Percentiles rank a stretch among this genome's conserved stretches.
Conservation (phyloP, 371 early-diverging fungal species). For the Mucor sp. region DNA sequence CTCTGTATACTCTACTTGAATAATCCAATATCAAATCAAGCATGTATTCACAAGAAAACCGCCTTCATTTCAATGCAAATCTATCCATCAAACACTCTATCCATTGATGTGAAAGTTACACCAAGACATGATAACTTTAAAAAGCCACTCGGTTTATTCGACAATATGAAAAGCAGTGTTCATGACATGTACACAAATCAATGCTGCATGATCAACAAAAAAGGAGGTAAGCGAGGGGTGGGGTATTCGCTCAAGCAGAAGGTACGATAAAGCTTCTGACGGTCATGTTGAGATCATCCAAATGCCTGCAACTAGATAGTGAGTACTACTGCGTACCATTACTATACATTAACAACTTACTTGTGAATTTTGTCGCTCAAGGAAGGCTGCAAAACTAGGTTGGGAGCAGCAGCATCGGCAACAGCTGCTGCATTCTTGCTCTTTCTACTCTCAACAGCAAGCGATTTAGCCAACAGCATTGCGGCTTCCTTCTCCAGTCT, state of each 20-base stretch:
- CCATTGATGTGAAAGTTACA: background rate
- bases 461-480: background rate
- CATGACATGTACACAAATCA: too few species aligned
- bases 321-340: background rate
- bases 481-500: background rate
- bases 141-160: background rate
- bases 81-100: background rate
- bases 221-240: background rate
- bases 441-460: background rate
- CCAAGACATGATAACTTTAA: background rate
- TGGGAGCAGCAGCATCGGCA: too few species aligned
- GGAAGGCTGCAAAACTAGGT: background rate
- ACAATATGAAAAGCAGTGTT: background rate
- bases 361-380: background rate
- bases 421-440: background rate
- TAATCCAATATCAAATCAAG: too few species aligned
- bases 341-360: background rate
- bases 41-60: too few species aligned
- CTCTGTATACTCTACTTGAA: too few species aligned
- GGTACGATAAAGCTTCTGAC: background rate
- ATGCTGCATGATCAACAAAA: background rate
- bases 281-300: background rate
- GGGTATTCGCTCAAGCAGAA: background rate
- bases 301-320: background rate
- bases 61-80: background rate